Conservation (phyloP, 352 stramenopile genomes). For the Pythium chondricola region DNA sequence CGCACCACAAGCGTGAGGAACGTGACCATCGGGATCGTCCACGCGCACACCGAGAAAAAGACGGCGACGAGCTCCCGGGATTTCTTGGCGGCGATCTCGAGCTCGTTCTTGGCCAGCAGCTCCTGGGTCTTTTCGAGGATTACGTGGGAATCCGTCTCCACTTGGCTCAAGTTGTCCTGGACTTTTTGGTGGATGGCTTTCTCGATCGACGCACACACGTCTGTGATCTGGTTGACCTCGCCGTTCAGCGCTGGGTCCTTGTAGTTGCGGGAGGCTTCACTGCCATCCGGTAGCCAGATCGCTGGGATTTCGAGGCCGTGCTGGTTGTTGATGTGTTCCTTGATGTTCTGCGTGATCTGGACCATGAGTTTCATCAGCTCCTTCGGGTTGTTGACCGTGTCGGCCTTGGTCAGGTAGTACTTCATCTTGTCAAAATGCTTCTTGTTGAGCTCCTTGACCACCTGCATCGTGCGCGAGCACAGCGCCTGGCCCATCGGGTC, state of each 20-base stretch:
- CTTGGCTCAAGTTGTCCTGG: constrained; percentile 53
- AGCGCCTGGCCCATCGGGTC: constrained; percentile 59
- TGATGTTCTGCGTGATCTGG: constrained; percentile 63
- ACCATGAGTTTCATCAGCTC: constrained; percentile 68
- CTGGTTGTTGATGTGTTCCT: constrained; percentile 62
- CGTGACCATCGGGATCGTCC: constrained; percentile 33
- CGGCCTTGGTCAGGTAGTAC: constrained; percentile 65
- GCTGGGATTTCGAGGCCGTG: constrained; percentile 53
- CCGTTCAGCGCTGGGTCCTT: constrained; percentile 17
- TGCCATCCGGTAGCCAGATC: constrained; percentile 38
- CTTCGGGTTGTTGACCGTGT: constrained; percentile 50
- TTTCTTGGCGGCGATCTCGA: constrained; percentile 34
- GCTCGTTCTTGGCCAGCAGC: constrained; percentile 31
- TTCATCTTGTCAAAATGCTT: constrained; percentile 47
- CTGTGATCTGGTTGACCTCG: constrained; percentile 44
- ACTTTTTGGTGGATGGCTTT: constrained; percentile 64
- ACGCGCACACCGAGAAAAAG: constrained; percentile 36
- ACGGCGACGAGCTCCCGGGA: constrained; percentile 35
- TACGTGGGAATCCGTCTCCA: constrained; percentile 36
- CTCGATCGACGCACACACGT: constrained; percentile 32
- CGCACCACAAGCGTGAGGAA: constrained; percentile 38
- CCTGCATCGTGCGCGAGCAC: constrained; percentile 65
- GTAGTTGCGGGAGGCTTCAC: constrained; percentile 1
- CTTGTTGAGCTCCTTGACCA: constrained; percentile 53
- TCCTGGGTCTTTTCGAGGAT: constrained; percentile 24